Evolutionary conservation across 1,284 basidiomycete genomes (phyloP), one percentile per base, ranked within the genome.

Genomic region (Irpex rosettiformis): DNA sequence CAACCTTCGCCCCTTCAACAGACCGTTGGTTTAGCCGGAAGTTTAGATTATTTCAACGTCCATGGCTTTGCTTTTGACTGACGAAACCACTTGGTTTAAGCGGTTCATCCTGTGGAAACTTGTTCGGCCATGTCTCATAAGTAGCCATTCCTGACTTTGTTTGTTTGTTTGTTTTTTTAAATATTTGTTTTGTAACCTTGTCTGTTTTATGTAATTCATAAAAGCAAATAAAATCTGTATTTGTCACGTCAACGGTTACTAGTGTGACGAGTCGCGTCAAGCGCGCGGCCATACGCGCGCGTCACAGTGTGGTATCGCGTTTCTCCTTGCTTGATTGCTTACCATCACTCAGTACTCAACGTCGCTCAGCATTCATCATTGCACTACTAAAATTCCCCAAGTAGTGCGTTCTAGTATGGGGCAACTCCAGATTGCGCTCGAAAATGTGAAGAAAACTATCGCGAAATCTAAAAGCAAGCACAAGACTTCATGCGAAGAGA

Each of bases 401-500:
- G 13, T 16, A 18, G 22, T 47, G 13, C 10, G 7, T 18, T 22
- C 8, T 40, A 47, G 10, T 16, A 58, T 58, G 57, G 43, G 29
- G 4, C 30, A 42, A 28, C 29, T 58, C 1, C 52, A 58, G 10
- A 45, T 43, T 16, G 42, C 57, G 4, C 10, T 58, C 3, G 7
- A 3, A 5, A n/a, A 42, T 1, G 16, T 67, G 25, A 62, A 58
- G 37, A 54, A 25, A 4, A 54, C 55, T 3, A 47, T 65, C 2
- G 52, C 61, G 8, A 67, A 64, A 52, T 57, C 57, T 18, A 62
- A 61, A n/a, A 40, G 18, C 10, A 66, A 65, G 49, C 58, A 60
- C 8, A 65, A 53, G 57, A 55, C 18, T 25, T 45, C 30, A 13
- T 42, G 45, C 3, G 47, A 61, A 6, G 40, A 66, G 22, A 62